phyloP scores from a whole-genome alignment of 169 alveolate genomes.

The Cytauxzoon felis region DNA sequence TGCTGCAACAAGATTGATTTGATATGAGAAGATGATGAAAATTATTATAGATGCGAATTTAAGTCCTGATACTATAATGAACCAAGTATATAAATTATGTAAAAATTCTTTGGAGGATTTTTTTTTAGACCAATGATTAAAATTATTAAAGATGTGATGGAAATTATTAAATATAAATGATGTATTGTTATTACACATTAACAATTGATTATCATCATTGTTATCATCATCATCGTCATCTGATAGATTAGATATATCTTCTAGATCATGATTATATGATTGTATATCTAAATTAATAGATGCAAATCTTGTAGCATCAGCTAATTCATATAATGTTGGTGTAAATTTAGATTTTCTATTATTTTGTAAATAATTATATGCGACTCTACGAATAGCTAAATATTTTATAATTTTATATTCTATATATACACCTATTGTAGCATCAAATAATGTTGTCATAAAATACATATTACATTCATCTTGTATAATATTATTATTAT shows the following conservation, averaged over 20 bases:
- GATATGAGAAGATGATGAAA: constrained; percentile 35
- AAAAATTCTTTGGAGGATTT: constrained; percentile 26
- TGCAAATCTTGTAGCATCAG: constrained; percentile 52
- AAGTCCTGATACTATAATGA: constrained; percentile 50
- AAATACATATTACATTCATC: constrained; percentile 75
- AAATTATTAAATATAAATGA: not conserved
- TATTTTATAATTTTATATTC: constrained; percentile 54
- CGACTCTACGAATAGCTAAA: constrained; percentile 55
- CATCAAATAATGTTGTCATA: constrained; percentile 70
- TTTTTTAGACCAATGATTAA: constrained; percentile 17
- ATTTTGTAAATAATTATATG: constrained; percentile 41
- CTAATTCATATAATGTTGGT: constrained; percentile 53
- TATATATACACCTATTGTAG: constrained; percentile 68
- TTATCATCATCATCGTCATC: not conserved
- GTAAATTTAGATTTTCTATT: constrained; percentile 54
- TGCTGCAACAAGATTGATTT: constrained; percentile 24
- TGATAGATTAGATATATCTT: not conserved
- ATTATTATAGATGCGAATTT: constrained; percentile 31
- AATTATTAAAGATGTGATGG: not conserved
- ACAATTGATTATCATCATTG: not conserved
- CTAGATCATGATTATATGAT: not conserved
- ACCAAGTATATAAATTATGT: constrained; percentile 48
- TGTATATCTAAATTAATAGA: constrained; percentile 19
- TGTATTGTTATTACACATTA: not conserved
- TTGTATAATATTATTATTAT: constrained; percentile 18